phyloP scores from a whole-genome alignment of 176 grass and related monocot species.

The Juncus inflexus region DNA sequence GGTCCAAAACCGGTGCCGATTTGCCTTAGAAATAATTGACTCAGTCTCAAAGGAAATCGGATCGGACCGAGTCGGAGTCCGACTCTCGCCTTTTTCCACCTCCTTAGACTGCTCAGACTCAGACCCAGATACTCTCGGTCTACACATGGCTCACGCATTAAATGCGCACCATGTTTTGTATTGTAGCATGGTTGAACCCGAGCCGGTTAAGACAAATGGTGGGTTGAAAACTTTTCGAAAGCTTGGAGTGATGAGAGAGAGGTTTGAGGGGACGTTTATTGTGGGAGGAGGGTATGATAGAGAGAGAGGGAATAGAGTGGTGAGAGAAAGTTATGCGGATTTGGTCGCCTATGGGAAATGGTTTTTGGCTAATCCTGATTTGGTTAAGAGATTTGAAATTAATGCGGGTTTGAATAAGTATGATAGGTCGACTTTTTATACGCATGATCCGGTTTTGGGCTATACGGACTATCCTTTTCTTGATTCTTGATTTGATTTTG shows the following conservation, averaged over 20 bases:
- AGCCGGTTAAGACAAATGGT: conserved; percentile 27
- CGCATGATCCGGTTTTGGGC: conserved; percentile 34
- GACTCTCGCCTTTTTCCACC: conserved; percentile 40
- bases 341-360: conserved; percentile 43
- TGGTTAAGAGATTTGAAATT: conserved; percentile 36
- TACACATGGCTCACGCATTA: conserved; percentile 44
- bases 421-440: conserved; percentile 46
- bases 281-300: conserved; percentile 46
- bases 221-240: conserved; percentile 24
- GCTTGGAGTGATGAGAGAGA: conserved; percentile 40
- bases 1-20: conserved; percentile 40
- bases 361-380: conserved; percentile 60
- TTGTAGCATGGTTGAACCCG: conserved; percentile 48
- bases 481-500: conserved; percentile 4
- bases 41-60: conserved; percentile 34
- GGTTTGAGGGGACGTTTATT: conserved; percentile 41
- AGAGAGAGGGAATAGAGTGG: conserved; percentile 40
- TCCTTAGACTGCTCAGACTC: conserved; percentile 30
- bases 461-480: conserved; percentile 55
- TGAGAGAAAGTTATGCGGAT: conserved; percentile 40
- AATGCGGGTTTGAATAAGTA: conserved; percentile 41
- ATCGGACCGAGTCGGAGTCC: conserved; percentile 33
- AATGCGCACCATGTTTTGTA: conserved; percentile 36
- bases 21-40: conserved; percentile 43
- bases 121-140: conserved; percentile 38